Conservation (phyloP, 225 moss, liverwort and hornwort genomes). For the Marchantia polymorpha region DNA sequence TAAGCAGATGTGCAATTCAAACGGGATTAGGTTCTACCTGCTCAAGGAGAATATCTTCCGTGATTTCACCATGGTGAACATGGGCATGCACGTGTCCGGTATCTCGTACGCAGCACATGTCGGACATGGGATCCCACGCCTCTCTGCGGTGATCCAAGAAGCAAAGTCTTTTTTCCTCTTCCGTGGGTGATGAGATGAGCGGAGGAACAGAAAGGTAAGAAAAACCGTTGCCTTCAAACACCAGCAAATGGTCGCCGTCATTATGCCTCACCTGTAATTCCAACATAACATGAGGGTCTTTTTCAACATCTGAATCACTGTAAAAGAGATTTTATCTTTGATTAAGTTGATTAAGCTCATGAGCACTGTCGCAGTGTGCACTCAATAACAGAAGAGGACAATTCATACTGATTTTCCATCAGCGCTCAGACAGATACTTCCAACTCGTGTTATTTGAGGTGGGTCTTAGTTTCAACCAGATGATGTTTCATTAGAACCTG, state of each 20-base stretch:
- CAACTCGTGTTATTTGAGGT: no score
- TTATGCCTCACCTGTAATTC: conserved; percentile 35
- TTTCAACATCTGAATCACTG: background rate
- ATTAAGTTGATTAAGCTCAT: no score
- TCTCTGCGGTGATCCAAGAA: conserved; percentile 62
- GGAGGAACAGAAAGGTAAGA: conserved; percentile 71
- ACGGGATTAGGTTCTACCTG: conserved; percentile 40
- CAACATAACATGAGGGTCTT: background rate
- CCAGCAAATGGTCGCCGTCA: conserved; percentile 72
- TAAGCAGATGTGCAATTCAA: background rate
- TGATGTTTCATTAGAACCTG: no score
- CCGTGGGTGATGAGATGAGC: conserved; percentile 40
- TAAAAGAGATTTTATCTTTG: no score
- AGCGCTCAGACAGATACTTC: no score
- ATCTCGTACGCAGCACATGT: conserved; percentile 68
- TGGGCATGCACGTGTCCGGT: conserved; percentile 79
- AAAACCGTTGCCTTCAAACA: conserved; percentile 65
- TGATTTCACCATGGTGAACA: conserved; percentile 72
- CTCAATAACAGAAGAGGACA: no score
- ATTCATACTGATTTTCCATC: no score
- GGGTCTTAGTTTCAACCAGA: no score
- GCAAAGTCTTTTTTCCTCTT: conserved; percentile 56
- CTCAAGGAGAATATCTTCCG: conserved; percentile 72
- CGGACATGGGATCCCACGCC: conserved; percentile 42
- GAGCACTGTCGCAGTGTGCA: no score